A percentile compares a stretch with the other conserved stretches of the same genome.
Conservation (phyloP, 148 eudicot genomes). For the Rhododendron griersonianum region DNA sequence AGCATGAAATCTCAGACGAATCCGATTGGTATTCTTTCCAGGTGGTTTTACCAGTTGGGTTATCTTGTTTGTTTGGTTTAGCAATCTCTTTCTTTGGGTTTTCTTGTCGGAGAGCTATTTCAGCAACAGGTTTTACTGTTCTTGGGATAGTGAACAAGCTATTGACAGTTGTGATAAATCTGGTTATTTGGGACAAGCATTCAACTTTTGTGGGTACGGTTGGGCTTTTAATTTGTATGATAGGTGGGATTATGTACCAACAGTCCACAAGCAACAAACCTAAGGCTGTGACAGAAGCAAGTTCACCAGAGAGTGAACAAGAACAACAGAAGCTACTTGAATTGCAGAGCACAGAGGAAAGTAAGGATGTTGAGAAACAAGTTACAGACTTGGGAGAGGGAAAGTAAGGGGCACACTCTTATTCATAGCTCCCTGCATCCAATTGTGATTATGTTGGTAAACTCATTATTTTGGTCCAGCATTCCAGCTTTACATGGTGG, state of each 20-base stretch:
- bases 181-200: constrained; percentile 89
- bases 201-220: constrained; percentile 79
- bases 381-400: constrained; percentile 31
- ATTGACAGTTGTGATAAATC: constrained; percentile 80
- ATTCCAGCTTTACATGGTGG: not conserved
- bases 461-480: not conserved
- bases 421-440: not conserved
- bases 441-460: not conserved
- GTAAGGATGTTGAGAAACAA: constrained; percentile 21
- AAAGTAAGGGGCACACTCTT: constrained; percentile 21
- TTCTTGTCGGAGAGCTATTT: constrained; percentile 89
- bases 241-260: constrained; percentile 83
- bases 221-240: constrained; percentile 93
- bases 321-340: constrained; percentile 74
- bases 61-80: constrained; percentile 88
- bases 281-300: constrained; percentile 40
- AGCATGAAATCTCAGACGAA: constrained; percentile 75
- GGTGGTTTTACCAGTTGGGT: constrained; percentile 80
- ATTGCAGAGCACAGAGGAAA: constrained; percentile 49
- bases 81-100: constrained; percentile 96
- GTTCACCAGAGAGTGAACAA: constrained; percentile 41
- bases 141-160: constrained; percentile 94
- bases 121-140: constrained; percentile 96
- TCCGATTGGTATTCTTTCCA: constrained; percentile 75
- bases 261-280: constrained; percentile 69